Percentiles rank a stretch among this genome's conserved stretches.
phyloP scores from a whole-genome alignment of 306 rosid genomes.

The Castanea crenata region DNA sequence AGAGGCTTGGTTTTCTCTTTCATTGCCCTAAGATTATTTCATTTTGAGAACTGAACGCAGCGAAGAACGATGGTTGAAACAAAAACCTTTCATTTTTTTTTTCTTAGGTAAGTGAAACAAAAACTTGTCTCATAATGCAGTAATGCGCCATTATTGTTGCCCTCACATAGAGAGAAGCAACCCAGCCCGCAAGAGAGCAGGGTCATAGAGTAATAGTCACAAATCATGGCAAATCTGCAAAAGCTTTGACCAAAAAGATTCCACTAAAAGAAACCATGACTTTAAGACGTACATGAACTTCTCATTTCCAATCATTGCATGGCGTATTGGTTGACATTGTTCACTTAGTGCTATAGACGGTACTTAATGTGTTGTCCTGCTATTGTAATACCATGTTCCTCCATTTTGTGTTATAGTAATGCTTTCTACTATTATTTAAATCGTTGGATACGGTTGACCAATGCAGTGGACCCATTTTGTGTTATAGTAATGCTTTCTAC shows the following conservation, averaged over 20 bases:
- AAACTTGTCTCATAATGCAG: too few species aligned
- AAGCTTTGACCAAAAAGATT: neutral
- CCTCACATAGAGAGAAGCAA: neutral
- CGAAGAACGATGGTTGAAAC: too few species aligned
- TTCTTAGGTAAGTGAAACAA: too few species aligned
- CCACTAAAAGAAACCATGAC: neutral
- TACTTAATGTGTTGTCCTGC: neutral
- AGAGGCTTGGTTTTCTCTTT: too few species aligned
- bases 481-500: neutral
- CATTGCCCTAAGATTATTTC: too few species aligned
- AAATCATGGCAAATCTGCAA: neutral
- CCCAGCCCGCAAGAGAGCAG: neutral
- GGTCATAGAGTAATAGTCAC: neutral
- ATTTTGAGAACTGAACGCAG: too few species aligned
- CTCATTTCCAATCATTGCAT: neutral
- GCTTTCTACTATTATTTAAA: neutral
- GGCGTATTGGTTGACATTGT: neutral
- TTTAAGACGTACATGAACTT: too few species aligned
- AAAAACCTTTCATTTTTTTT: too few species aligned
- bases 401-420: neutral
- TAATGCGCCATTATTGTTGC: too few species aligned
- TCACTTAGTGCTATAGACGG: too few species aligned
- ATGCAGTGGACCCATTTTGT: conserved; percentile 57
- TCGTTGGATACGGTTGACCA: conserved; percentile 58
- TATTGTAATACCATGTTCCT: neutral